phyloP scores from a whole-genome alignment of 306 rosid genomes.

The Argentina anserina region DNA sequence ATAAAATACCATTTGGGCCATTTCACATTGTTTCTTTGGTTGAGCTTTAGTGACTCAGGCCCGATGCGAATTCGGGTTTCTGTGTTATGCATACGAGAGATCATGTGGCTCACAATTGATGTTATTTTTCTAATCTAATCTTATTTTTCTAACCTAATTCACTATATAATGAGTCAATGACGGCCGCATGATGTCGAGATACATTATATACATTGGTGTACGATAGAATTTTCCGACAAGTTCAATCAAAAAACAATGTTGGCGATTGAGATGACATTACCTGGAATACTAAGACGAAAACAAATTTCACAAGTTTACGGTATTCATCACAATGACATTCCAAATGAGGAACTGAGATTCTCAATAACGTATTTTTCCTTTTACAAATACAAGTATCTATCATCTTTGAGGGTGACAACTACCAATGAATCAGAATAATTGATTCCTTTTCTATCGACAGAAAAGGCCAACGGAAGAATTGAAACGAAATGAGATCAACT shows the following conservation, averaged over 20 bases:
- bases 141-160: too few relatives aligned
- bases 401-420: neutral
- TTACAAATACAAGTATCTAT: neutral
- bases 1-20: neutral
- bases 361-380: neutral
- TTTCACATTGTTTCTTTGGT: neutral
- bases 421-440: neutral
- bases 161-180: too few relatives aligned
- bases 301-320: neutral
- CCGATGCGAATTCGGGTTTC: too few relatives aligned
- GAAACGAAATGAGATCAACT: neutral
- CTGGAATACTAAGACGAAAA: neutral
- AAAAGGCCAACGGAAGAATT: neutral
- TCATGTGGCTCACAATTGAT: too few relatives aligned
- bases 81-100: too few relatives aligned
- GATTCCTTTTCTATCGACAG: neutral
- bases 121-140: too few relatives aligned
- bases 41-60: neutral
- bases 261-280: too few relatives aligned
- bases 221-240: too few relatives aligned
- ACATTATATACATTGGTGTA: too few relatives aligned
- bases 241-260: too few relatives aligned
- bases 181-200: too few relatives aligned
- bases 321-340: neutral
- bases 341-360: neutral